Base-by-base conservation (phyloP, 176 grass and related monocot genomes). In the Triticum timopheevii region DNA sequence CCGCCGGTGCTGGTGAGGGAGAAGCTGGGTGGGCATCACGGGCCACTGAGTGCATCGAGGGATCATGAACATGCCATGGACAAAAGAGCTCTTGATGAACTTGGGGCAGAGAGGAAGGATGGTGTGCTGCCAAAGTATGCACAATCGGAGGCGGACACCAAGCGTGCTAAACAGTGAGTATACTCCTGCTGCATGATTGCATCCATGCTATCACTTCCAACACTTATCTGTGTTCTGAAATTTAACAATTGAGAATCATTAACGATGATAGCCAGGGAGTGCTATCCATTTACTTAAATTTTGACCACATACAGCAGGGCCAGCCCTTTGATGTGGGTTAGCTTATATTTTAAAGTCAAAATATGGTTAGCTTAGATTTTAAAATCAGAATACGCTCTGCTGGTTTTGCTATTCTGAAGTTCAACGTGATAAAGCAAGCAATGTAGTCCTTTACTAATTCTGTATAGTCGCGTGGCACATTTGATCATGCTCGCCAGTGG, bases 81-180 rank as follows among this genome's bases (percentile, higher is more conserved):
- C 80, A 95, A 69, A 74, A 91, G 81, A 82, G 68, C 84, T 38
- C 81, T 80, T 33, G 85, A 92, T 82, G 89, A 90, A 61, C n/a
- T 81, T 78, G 74, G 88, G 61, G 45, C 8, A n/a, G 93, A 95
- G 36, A 92, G 89, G 80, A 97, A 92, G 81, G 96, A 98, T 22
- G 86, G 86, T 12, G 65, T 76, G 70, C 85, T 40, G 15, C 76
- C 45, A 16, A 95, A 98, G 82, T 80, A 92, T 15, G n/a, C 63
- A 34, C 92, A 92, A 72, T 86, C 79, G 40, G 96, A 95, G 61
- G 86, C 85, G 0, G 93, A 98, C 72, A 88, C 88, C 24, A 98
- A 93, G 70, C 92, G 93, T 0, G 93, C 90, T 58, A 98, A 98
- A 90, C 93, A 98, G 96, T 98, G 91, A 91, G 91, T 86, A 86